Conservation (phyloP, 352 stramenopile genomes). For the Elongisporangium anandrum region DNA sequence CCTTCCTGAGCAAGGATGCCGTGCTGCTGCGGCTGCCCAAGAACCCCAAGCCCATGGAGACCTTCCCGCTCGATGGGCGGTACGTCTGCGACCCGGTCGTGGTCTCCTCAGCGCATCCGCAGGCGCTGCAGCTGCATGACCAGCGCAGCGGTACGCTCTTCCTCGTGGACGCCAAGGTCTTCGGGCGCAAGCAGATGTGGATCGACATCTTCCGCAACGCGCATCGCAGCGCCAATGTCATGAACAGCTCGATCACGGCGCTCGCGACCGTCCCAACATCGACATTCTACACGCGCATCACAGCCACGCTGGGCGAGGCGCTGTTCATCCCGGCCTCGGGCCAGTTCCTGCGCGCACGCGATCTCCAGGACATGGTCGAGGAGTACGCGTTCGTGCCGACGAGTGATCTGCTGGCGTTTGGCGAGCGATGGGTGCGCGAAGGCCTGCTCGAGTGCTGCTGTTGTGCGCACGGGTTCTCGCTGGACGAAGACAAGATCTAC, state of each 20-base stretch:
- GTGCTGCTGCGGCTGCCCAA: conserved; percentile 25
- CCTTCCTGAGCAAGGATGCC: conserved; percentile 27
- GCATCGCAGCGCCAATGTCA: conserved; percentile 18
- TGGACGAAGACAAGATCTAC: neutral
- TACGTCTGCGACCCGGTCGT: conserved; percentile 48
- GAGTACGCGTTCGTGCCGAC: conserved; percentile 1
- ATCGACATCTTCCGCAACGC: conserved; percentile 37
- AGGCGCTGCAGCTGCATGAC: conserved; percentile 45
- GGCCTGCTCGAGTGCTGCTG: conserved; percentile 17
- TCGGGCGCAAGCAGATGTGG: conserved; percentile 51
- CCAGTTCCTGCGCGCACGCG: conserved; percentile 5
- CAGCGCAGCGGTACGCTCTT: conserved; percentile 35
- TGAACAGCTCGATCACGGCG: conserved; percentile 7
- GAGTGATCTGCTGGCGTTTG: neutral
- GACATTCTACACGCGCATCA: neutral
- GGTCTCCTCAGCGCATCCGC: conserved; percentile 54
- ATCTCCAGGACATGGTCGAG: conserved; percentile 20
- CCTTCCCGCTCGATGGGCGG: conserved; percentile 33
- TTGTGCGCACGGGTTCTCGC: conserved; percentile 7
- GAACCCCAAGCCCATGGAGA: conserved; percentile 16
- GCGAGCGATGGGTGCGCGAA: conserved; percentile 3
- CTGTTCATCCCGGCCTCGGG: conserved; percentile 2
- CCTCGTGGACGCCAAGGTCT: conserved; percentile 33
- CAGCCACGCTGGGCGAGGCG: conserved; percentile 3
- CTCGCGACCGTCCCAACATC: neutral